Evolutionary conservation across 768 basidiomycete genomes (phyloP).

Genomic region (Lentinus brumalis): DNA sequence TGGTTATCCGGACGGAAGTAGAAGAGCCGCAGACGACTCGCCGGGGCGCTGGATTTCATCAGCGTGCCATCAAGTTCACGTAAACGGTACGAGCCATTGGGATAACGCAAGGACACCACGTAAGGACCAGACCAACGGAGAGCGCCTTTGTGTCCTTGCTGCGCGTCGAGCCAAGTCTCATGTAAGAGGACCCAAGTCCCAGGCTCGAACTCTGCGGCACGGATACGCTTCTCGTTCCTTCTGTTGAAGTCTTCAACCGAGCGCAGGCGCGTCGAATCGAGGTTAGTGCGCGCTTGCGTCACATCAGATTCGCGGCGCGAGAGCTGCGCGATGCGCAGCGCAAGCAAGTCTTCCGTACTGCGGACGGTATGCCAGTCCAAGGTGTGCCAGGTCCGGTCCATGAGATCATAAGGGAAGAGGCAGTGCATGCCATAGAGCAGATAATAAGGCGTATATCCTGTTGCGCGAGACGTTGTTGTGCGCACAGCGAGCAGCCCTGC

Average conservation of each 20-base stretch:
- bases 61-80: background rate
- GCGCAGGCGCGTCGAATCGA: too few relatives aligned
- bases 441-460: constrained; percentile 36
- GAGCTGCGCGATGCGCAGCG: constrained; percentile 8
- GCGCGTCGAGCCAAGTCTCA: constrained; percentile 34
- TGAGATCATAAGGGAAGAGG: constrained; percentile 32
- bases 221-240: too few relatives aligned
- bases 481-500: constrained; percentile 31
- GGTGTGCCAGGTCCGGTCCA: constrained; percentile 32
- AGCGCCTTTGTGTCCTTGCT: constrained; percentile 33
- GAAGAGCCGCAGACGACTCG: background rate
- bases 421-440: constrained; percentile 35
- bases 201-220: too few relatives aligned
- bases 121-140: constrained; percentile 35
- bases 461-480: constrained; percentile 27
- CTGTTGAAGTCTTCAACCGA: background rate
- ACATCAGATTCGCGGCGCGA: too few relatives aligned
- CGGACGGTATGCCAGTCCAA: constrained; percentile 29
- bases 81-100: background rate
- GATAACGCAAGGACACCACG: constrained; percentile 16
- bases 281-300: too few relatives aligned
- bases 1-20: background rate
- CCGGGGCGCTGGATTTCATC: background rate
- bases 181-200: constrained; percentile 36
- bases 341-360: constrained; percentile 30